phyloP scores from a whole-genome alignment of 2,329 filamentous ascomycete species.

The Pseudogymnoascus sp. region DNA sequence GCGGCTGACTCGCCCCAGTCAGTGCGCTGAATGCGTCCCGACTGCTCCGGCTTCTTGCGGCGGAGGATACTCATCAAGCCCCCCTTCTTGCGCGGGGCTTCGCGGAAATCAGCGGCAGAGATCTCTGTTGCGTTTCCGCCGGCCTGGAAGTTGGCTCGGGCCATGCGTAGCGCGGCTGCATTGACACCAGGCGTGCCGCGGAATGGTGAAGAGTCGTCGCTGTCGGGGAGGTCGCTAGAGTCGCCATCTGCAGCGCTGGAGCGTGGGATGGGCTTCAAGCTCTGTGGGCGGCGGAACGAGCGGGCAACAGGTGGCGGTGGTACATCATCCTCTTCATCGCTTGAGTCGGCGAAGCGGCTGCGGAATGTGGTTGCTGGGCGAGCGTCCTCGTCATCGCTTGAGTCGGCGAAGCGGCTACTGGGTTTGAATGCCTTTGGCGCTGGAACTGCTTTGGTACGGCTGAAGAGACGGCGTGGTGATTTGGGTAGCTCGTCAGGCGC shows the following conservation, averaged over 20 bases:
- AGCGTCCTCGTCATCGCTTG: slow-evolving; percentile 26
- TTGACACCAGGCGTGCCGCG: slow-evolving; percentile 10
- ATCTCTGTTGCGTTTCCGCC: slow-evolving; percentile 13
- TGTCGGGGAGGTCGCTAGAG: slow-evolving; percentile 54
- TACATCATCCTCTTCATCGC: slow-evolving; percentile 47
- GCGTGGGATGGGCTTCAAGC: slow-evolving; percentile 43
- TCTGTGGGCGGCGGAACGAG: slow-evolving; percentile 18
- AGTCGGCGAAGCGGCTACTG: slow-evolving; percentile 25
- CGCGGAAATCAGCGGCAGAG: slow-evolving; percentile 5
- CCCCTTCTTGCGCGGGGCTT: slow-evolving; percentile 32
- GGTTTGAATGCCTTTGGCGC: not conserved
- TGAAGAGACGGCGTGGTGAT: slow-evolving; percentile 14
- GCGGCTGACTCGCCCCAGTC: slow-evolving; percentile 49
- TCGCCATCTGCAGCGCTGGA: slow-evolving; percentile 47
- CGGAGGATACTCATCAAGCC: slow-evolving; percentile 55
- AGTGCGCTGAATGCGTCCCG: slow-evolving; percentile 46
- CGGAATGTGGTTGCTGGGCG: slow-evolving; percentile 30
- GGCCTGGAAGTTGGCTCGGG: slow-evolving; percentile 32
- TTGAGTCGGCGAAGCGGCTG: slow-evolving; percentile 54
- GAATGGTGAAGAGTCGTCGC: slow-evolving; percentile 36
- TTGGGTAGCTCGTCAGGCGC: not conserved
- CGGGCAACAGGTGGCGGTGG: slow-evolving; percentile 23
- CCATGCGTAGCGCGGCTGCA: slow-evolving; percentile 22
- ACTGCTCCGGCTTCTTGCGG: slow-evolving; percentile 50
- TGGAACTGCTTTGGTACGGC: slow-evolving; percentile 18